Base-by-base conservation (phyloP, 148 eudicot species). In the Chenopodium berlandieri region DNA sequence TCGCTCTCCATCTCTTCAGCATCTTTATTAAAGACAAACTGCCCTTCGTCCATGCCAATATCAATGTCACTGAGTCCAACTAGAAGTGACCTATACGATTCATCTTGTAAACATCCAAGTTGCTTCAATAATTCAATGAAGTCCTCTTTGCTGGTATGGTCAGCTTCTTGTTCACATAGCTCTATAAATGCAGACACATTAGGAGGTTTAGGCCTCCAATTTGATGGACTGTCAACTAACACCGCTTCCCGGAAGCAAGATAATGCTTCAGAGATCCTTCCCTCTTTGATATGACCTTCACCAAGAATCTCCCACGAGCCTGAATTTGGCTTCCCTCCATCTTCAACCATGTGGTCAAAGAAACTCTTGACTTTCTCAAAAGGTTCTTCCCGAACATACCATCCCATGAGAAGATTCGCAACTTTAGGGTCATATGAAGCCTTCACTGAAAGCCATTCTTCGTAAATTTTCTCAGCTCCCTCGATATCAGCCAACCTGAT, bases 271-370 rank as follows among this genome's bases (percentile, higher is more conserved):
- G 89, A 79, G 20, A 90, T 79, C 83, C 88, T 86, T 85, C 80
- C 85, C 75, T 87, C 87, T 78, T 78, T 82, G 17, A 88, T 86
- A 81, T 91, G 86, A 62, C 85, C 87, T 80, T 92, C 92, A 58
- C 89, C 91, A 17, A 93, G 89, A 56, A 89, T 90, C 84, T 91
- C 97, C 96, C 94, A 93, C 25, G 97, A 88, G 44, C 83, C 76
- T 4, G 97, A 62, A 78, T 87, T 93, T 7, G 94, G 91, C 80
- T 90, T 92, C 37, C 91, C 91, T 60, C 94, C 98, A 0, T 34
- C 83, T 82, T 84, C 88, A 79, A 72, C 75, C 83, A 95, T 89
- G 16, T 86, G 87, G 48, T 90, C 83, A 75, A 94, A 90, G 81
- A 94, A 89, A 76, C 72, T 79, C 82, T 89, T 80, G 22, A 89